Conservation (phyloP, 441 rosid species). For the Bruguiera hainesii region DNA sequence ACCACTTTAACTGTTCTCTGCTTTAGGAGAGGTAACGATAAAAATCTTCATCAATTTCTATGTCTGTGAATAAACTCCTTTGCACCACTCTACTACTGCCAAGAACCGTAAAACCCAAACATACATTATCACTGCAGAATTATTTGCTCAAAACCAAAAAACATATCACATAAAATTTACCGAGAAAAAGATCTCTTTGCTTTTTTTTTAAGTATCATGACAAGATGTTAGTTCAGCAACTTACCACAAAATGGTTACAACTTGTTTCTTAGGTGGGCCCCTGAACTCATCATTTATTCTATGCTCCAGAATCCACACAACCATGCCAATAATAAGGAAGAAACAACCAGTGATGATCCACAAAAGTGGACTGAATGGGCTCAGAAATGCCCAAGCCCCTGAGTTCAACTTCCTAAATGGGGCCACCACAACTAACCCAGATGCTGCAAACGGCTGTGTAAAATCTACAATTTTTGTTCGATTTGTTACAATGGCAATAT, state of each 20-base stretch:
- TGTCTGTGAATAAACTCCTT: no score
- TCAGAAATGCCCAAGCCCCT: constrained; percentile 89
- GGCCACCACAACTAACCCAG: constrained; percentile 83
- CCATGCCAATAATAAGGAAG: constrained; percentile 65
- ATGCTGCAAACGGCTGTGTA: constrained; percentile 81
- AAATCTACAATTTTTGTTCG: constrained; percentile 82
- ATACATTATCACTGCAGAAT: no score
- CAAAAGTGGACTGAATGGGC: constrained; percentile 64
- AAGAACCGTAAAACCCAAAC: no score
- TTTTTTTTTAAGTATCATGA: not conserved
- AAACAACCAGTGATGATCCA: constrained; percentile 66
- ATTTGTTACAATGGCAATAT: constrained; percentile 75
- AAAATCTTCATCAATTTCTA: no score
- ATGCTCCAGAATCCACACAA: constrained; percentile 93
- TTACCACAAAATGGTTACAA: constrained; percentile 76
- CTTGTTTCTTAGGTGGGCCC: constrained; percentile 77
- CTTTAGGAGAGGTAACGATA: no score
- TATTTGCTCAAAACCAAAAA: no score
- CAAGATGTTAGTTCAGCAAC: constrained; percentile 11
- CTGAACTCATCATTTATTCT: constrained; percentile 87
- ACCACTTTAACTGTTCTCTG: no score
- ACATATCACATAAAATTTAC: no score
- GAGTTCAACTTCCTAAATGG: constrained; percentile 63
- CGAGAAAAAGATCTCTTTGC: no score
- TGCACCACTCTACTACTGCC: no score